Evolutionary conservation across 1,284 basidiomycete species (phyloP), one percentile per base, ranked within the genome.

Genomic region (Ustanciosporium gigantosporum): DNA sequence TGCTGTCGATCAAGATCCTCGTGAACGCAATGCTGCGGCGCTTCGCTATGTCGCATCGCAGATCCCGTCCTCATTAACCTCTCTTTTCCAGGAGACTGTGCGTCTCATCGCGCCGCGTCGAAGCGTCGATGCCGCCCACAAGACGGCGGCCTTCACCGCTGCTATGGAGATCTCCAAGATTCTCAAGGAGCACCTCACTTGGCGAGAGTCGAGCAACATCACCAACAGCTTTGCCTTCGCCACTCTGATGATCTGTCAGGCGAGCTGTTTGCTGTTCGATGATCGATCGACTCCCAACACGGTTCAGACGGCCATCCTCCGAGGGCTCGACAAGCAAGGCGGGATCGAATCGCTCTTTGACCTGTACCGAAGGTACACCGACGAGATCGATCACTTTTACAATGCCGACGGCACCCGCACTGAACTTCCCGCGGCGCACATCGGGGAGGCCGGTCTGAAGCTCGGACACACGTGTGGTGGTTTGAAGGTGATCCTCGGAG

Each of bases 11-110:
- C 48, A 64, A n/a, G 43, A 55, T 15, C 41, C 56, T 4, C 24
- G 43, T 16, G 43, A 60, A 38, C 46, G 41, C 3, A 74, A 74
- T 36, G 53, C 48, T 3, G 50, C 49, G 4, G 68, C 69, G 14
- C 79, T 93, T 31, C 89, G 88, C 75, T 89, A 91, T 69, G 80
- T 96, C 25, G 86, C 88, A 0, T 86, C 87, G 50, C 86, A 89
- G 35, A 83, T 94, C 44, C 90, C 91, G 0, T 85, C 83, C 22
- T 83, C 87, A 3, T 79, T 94, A 48, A 85, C 86, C 1, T 88
- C 90, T 4, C 88, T 97, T 77, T 91, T 95, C 81, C 89, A 90
- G 83, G 87, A 92, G 15, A 85, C 92, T 53, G 88, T 92, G 56
- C 89, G 91, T 76, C 82, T 95, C 74, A 87, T 96, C 76, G 78